Percentiles rank a stretch among this genome's conserved stretches.
phyloP scores from a whole-genome alignment of 1,139 yeast genomes.

The Zygotorulaspora mrakii region DNA sequence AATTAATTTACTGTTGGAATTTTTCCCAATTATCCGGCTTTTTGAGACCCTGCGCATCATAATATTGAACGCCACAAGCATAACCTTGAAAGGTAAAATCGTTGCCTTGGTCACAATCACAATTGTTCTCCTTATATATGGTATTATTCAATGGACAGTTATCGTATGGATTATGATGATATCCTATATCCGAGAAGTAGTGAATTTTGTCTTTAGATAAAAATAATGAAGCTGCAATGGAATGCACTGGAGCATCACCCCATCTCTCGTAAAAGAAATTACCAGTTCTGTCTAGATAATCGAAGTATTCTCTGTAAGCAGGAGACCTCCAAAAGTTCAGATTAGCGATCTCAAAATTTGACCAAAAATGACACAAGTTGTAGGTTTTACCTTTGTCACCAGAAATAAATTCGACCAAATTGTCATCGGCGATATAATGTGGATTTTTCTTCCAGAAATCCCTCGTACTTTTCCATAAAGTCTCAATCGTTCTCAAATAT shows the following conservation, averaged over 20 bases:
- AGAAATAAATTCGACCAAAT: conserved; percentile 67
- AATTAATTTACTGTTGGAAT: conserved; percentile 7
- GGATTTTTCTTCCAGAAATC: conserved; percentile 62
- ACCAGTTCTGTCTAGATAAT: conserved; percentile 69
- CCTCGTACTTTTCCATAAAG: conserved; percentile 77
- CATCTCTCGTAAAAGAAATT: conserved; percentile 89
- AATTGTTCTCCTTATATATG: conserved; percentile 48
- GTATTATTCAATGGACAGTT: conserved; percentile 62
- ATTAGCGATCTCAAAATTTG: conserved; percentile 77
- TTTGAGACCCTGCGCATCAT: conserved; percentile 44
- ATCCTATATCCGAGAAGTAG: conserved; percentile 70
- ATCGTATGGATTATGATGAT: conserved; percentile 54
- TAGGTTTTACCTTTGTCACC: conserved; percentile 63
- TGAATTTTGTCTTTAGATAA: conserved; percentile 63
- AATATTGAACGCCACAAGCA: conserved; percentile 57
- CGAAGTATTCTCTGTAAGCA: conserved; percentile 65
- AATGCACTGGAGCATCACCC: conserved; percentile 93
- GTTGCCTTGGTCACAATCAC: conserved; percentile 61
- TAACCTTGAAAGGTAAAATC: conserved; percentile 67
- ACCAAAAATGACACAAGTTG: conserved; percentile 85
- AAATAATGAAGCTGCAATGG: conserved; percentile 75
- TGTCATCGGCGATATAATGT: conserved; percentile 58
- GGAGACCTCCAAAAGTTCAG: conserved; percentile 71
- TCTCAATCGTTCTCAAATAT: conserved; percentile 69
- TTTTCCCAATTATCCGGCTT: conserved; percentile 56